A percentile compares a stretch with the other conserved stretches of the same genome.
These are phyloP conservation scores for Rachicladosporium sp. DNA, from an alignment of 2,329 filamentous ascomycete species.

Conservation along the genomic window DNA sequence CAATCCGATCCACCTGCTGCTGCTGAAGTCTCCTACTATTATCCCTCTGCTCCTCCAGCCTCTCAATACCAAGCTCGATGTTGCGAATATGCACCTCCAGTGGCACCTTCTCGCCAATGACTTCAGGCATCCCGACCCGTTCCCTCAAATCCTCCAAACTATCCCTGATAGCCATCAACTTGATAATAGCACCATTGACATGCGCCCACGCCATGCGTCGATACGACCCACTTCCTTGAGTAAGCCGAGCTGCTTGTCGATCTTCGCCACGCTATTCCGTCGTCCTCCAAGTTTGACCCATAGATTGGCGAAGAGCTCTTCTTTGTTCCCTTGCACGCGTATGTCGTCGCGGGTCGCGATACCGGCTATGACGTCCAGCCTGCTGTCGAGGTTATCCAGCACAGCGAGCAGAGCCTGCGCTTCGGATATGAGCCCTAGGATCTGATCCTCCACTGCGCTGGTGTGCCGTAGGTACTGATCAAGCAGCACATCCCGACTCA, in stretches of 20 bases:
- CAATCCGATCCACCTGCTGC: constrained; percentile 15
- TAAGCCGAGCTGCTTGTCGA: constrained; percentile 51
- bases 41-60: constrained; percentile 52
- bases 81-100: constrained; percentile 63
- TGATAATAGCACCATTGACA: constrained; percentile 56
- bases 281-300: constrained; percentile 69
- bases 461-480: constrained; percentile 68
- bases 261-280: constrained; percentile 44
- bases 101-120: constrained; percentile 46
- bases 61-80: constrained; percentile 59
- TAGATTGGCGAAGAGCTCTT: constrained; percentile 55
- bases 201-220: constrained; percentile 53
- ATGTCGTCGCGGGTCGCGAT: constrained; percentile 54
- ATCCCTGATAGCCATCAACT: constrained; percentile 60
- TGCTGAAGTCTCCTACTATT: constrained; percentile 26
- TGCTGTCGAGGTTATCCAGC: constrained; percentile 55
- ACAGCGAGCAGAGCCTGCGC: constrained; percentile 55
- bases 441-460: constrained; percentile 55
- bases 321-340: constrained; percentile 45
- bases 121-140: constrained; percentile 53
- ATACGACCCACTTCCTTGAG: constrained; percentile 54
- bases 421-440: constrained; percentile 54
- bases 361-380: constrained; percentile 56
- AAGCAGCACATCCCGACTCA: constrained; percentile 51
- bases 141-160: constrained; percentile 61